phyloP scores from a whole-genome alignment of 192 early-diverging fungal species.

The Spizellomyces sp. region DNA sequence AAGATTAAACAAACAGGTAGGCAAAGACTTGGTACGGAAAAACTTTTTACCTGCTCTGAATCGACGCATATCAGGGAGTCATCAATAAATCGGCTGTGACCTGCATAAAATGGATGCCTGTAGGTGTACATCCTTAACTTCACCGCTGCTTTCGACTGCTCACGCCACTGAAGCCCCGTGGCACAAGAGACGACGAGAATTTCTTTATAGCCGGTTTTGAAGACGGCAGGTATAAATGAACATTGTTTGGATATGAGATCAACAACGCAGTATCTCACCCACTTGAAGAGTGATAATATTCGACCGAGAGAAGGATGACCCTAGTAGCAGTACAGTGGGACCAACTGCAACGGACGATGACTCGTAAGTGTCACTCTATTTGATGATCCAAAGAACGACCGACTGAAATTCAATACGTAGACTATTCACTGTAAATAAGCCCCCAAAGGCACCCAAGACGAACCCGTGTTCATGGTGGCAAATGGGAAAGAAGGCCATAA shows the following conservation, averaged over 20 bases:
- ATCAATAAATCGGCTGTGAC: conserved; percentile 71
- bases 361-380: conserved; percentile 13
- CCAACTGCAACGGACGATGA: conserved; percentile 7
- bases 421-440: conserved; percentile 58
- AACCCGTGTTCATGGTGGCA: conserved; percentile 87
- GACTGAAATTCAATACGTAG: conserved; percentile 1
- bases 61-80: conserved; percentile 44
- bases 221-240: conserved; percentile 61
- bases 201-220: conserved; percentile 82
- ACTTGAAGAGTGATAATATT: conserved; percentile 60
- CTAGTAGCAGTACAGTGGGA: conserved; percentile 4
- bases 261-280: neutral
- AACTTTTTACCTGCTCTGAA: no score
- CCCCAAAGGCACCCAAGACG: conserved; percentile 65
- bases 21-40: no score
- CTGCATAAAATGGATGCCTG: conserved; percentile 87
- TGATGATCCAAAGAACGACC: conserved; percentile 11
- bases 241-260: neutral
- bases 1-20: conserved; percentile 79
- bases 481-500: conserved; percentile 69
- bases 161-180: conserved; percentile 8
- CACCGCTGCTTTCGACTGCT: neutral
- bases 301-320: conserved; percentile 89
- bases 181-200: conserved; percentile 51
- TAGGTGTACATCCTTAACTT: conserved; percentile 13